Evolutionary conservation across 306 rosid genomes (phyloP), one percentile per base, ranked within the genome.

Genomic region (Potentilla sterilis): DNA sequence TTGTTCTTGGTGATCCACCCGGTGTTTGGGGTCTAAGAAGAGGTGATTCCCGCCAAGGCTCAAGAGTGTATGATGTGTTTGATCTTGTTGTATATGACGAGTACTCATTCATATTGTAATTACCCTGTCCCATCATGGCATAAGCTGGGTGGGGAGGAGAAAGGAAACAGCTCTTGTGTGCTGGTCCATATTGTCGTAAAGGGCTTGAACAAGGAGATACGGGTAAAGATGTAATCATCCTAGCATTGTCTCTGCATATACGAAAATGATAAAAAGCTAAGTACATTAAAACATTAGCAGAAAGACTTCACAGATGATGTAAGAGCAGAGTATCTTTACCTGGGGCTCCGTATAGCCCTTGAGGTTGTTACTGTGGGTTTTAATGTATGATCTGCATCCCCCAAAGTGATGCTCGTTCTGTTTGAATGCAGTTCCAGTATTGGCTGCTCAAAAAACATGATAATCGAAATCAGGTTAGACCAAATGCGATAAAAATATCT

Each of bases 181-280:
- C 78, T 0, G 87, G 76, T 42, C 92, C 88, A 54, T 81, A 76
- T 34, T 86, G 92, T 79, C 97, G 87, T 79, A 95, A 78, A 18
- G 99, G 99, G 83, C 99, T 95, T 61, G 99, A 95, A 78, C 88
- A 81, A 44, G 99, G 99, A 49, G 99, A 95, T 19, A 92, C 99
- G 0, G 97, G 99, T 83, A 92, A 82, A 62, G 99, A 95, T 34
- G 96, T 79, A 74, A 92, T 95, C 80, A 73, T 76, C 84, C 93
- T 86, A 65, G 69, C 18, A 70, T 80, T 87, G 21, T 91, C 99
- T 62, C 99, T 95, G 86, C 72, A 83, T 35, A 76, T 19, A 73
- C 24, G 65, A 69, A 67, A 66, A 70, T 78, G 70, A 75, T 63
- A 49, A 73, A 70, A 69, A 38, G 63, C 65, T 41, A 73, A 32